These are phyloP conservation scores for Alternaria burnsii DNA, from an alignment of 2,329 filamentous ascomycete genomes.

Conservation along the genomic window DNA sequence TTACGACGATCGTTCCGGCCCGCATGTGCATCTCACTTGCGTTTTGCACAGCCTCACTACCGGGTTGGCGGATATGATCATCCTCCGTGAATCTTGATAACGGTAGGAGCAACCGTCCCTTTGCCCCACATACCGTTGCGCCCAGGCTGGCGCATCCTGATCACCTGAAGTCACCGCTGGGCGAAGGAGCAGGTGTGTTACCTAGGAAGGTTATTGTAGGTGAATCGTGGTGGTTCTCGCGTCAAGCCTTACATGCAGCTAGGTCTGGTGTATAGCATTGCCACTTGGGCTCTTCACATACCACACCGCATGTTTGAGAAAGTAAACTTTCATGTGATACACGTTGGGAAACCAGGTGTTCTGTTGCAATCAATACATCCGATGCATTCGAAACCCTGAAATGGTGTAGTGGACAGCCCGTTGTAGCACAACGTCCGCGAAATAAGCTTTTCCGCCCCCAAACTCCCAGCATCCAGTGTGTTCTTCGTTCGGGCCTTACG, in stretches of 20 bases:
- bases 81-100: not conserved
- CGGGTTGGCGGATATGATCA: conserved; percentile 4
- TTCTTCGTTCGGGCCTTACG: conserved; percentile 16
- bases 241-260: not conserved
- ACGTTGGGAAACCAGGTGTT: not conserved
- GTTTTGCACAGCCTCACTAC: conserved; percentile 12
- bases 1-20: conserved; percentile 8
- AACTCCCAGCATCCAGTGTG: conserved; percentile 20
- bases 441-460: conserved; percentile 29
- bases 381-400: not conserved
- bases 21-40: conserved; percentile 11
- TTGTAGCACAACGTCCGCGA: conserved; percentile 13
- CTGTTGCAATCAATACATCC: not conserved
- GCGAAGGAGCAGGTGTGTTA: conserved; percentile 2
- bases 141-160: not conserved
- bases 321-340: not conserved
- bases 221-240: not conserved
- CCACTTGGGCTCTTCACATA: not conserved
- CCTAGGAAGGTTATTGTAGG: not conserved
- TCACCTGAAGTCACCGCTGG: not conserved
- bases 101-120: not conserved
- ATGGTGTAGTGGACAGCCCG: not conserved
- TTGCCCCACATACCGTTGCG: not conserved
- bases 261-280: not conserved
- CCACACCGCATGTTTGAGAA: not conserved